These are phyloP conservation scores for Candida saitoana DNA, from an alignment of 805 yeast species.

Conservation along the genomic window DNA sequence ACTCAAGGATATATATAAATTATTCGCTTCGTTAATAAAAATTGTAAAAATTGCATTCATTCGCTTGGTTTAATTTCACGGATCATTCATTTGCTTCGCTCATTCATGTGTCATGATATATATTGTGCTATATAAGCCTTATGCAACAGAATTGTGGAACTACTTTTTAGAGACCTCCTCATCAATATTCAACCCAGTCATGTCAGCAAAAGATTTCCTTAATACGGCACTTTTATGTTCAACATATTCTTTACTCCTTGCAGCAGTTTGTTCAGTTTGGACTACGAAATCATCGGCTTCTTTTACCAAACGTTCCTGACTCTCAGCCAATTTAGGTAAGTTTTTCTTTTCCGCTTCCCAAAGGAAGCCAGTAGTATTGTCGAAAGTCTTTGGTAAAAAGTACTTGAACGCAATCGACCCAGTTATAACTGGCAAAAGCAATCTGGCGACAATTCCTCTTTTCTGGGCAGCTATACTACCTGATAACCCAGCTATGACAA, in stretches of 20 bases:
- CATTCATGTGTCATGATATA: no score
- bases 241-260: conserved; percentile 33
- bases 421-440: conserved; percentile 52
- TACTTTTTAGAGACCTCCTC: conserved; percentile 51
- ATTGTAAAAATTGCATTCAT: no score
- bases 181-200: conserved; percentile 68
- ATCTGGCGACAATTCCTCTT: conserved; percentile 52
- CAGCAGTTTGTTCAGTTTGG: conserved; percentile 42
- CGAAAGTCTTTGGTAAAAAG: conserved; percentile 70
- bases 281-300: conserved; percentile 43
- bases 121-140: not conserved
- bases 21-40: no score
- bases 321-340: conserved; percentile 60
- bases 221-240: conserved; percentile 34
- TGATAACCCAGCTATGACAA: conserved; percentile 62
- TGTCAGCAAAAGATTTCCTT: conserved; percentile 43
- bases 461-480: conserved; percentile 74
- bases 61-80: no score
- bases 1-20: no score
- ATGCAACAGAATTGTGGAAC: not conserved
- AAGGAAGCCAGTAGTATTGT: conserved; percentile 52
- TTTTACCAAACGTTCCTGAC: conserved; percentile 49
- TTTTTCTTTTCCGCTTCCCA: conserved; percentile 59
- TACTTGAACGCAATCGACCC: conserved; percentile 63
- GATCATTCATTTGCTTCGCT: no score